Evolutionary conservation across 1,284 basidiomycete species (phyloP).

Genomic region (Trichosporon sp.): DNA sequence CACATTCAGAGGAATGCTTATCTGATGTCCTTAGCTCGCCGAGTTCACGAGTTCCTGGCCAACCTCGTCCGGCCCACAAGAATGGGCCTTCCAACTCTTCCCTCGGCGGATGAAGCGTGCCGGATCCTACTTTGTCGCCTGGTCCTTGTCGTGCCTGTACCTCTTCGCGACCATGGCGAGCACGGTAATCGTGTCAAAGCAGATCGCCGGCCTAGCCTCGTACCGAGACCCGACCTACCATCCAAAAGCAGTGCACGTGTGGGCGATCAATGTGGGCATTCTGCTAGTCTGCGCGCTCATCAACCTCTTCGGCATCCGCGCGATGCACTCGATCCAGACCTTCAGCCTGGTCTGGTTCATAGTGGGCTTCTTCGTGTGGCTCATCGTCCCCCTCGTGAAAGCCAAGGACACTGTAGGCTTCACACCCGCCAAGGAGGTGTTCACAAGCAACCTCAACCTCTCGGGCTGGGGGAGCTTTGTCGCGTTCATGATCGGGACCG

Average conservation of each 20-base stretch:
- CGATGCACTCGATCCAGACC: constrained; percentile 3
- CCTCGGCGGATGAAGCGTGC: constrained; percentile 2
- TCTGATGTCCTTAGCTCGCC: constrained; percentile 5
- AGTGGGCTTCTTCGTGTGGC: constrained; percentile 6
- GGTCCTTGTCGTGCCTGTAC: constrained; percentile 3
- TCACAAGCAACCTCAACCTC: not conserved
- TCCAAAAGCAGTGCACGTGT: not conserved
- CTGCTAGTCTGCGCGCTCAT: not conserved
- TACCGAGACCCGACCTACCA: not conserved
- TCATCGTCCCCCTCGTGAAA: constrained; percentile 2
- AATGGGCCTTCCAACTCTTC: constrained; percentile 11
- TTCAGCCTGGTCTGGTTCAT: constrained; percentile 7
- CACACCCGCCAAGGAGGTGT: not conserved
- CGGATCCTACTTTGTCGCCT: constrained; percentile 5
- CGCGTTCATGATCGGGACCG: constrained; percentile 5
- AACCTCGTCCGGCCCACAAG: constrained; percentile 6
- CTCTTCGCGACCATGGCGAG: constrained; percentile 6
- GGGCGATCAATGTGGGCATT: constrained; percentile 2
- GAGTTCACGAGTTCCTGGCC: constrained; percentile 5
- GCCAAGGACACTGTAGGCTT: not conserved
- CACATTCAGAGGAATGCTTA: no score
- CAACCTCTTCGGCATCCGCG: constrained; percentile 9
- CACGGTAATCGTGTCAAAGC: not conserved
- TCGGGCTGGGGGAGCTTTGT: constrained; percentile 2
- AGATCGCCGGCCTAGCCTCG: not conserved